Base-by-base conservation (phyloP, 2,329 filamentous ascomycete genomes). In the Cladophialophora exuberans region DNA sequence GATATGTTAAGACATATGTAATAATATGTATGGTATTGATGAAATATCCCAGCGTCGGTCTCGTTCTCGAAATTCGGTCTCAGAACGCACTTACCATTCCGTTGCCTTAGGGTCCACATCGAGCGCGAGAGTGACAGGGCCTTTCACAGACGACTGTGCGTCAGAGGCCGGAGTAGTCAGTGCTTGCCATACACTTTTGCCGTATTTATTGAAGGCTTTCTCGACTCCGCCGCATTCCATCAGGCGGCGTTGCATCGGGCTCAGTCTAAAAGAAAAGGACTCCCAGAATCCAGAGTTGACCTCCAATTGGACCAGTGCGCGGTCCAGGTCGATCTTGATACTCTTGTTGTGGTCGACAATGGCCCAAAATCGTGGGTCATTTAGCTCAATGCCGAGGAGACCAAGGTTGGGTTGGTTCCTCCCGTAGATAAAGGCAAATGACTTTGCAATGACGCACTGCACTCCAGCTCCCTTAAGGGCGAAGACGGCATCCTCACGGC, bases 181-280 rank as follows among this genome's bases (percentile, higher is more conserved):
- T 6, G n/a, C 42, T 39, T 60, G 44, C 57, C 57, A 60, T n/a
- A 60, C 52, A 3, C 28, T 54, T 45, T 57, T 54, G 1, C 57
- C 57, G 28, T 53, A 60, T 43, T 30, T 47, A 9, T 36, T 45
- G 28, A 38, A 60, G 17, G 39, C 45, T n/a, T 53, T 45, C 5
- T 44, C 51, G 55, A 75, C 71, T 6, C 72, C 71, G 31, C 73
- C 73, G 58, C 67, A 69, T 62, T 74, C 72, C 36, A 65, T 69
- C 76, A 78, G 79, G 63, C 82, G 78, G 22, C 81, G 72, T 28
- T 79, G 77, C 58, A 82, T 82, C n/a, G n/a, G n/a, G n/a, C n/a
- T n/a, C n/a, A n/a, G n/a, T n/a, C n/a, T n/a, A n/a, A n/a, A n/a
- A n/a, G n/a, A n/a, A n/a, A n/a, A n/a, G n/a, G n/a, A n/a, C 57